Base-by-base conservation (phyloP, 2,329 filamentous ascomycete genomes). In the Aureobasidium namibiae region DNA sequence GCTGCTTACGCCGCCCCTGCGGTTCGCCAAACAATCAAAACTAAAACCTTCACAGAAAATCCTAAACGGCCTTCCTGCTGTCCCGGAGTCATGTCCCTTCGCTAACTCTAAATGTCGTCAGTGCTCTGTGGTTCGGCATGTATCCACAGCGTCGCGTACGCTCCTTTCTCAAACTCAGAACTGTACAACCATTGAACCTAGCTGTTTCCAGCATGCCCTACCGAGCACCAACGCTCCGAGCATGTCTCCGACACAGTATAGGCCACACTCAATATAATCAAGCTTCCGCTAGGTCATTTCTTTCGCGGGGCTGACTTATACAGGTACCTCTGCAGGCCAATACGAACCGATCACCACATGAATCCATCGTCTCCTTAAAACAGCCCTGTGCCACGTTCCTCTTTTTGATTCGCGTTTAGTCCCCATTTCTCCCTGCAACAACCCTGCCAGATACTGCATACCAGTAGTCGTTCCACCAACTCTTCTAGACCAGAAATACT, bases 81-180 rank as follows among this genome's bases (percentile, higher is more conserved):
- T 13, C 23, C 24, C 36, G n/a, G 52, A 56, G 52, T 56, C 52
- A 56, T 56, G 52, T 36, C 52, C 38, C 52, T 24, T 56, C 52
- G 39, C 52, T 56, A 56, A 56, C 39, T 36, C 18, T 56, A 39
- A 45, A 56, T 56, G 52, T 57, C 42, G 54, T 57, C 54, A 57
- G 36, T 57, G 54, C 54, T 57, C 29, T 29, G 33, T 57, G 42
- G 29, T 57, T 57, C 42, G 54, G 41, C 42, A 57, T 23, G 21
- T 21, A 31, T 33, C 45, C 38, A 33, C 42, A 10, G 33, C 33
- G 54, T 57, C 42, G 54, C 54, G 26, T 36, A 45, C 26, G 29
- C 54, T 48, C 54, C 54, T 57, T 31, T 57, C 54, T 39, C 23
- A 57, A 57, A 57, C 42, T 42, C 26, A 45, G 52, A 56, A 23